Evolutionary conservation across 805 yeast genomes (phyloP).

Genomic region (Cyberlindnera galapagoensis): DNA sequence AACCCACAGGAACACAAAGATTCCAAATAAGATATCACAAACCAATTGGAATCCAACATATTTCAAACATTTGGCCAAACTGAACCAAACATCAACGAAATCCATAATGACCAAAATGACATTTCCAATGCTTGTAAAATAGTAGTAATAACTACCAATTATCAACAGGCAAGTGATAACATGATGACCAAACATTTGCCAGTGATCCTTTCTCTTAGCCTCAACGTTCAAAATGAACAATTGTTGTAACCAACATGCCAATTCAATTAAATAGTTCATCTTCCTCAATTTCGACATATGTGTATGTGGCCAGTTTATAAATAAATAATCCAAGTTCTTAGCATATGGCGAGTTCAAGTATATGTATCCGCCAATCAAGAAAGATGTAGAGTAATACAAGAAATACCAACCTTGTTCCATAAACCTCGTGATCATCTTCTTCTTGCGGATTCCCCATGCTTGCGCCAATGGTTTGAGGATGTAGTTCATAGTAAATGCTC

Average conservation of each 20-base stretch:
- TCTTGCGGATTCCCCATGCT: slow-evolving; percentile 35
- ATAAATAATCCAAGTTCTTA: slow-evolving; percentile 50
- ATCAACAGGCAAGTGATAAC: slow-evolving; percentile 67
- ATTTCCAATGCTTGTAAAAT: slow-evolving; percentile 74
- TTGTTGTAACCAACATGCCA: slow-evolving; percentile 80
- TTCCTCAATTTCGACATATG: slow-evolving; percentile 48
- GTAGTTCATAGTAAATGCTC: slow-evolving; percentile 55
- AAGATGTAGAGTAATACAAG: slow-evolving; percentile 51
- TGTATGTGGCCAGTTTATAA: slow-evolving; percentile 70
- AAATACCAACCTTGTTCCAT: slow-evolving; percentile 85
- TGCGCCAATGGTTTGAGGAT: slow-evolving; percentile 52
- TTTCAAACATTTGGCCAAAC: slow-evolving; percentile 70
- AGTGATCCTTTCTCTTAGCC: slow-evolving; percentile 71
- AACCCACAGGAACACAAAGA: slow-evolving; percentile 67
- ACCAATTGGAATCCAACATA: slow-evolving; percentile 53
- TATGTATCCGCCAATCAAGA: slow-evolving; percentile 49
- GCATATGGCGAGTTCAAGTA: slow-evolving; percentile 54
- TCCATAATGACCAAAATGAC: slow-evolving; percentile 77
- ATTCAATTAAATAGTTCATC: slow-evolving; percentile 61
- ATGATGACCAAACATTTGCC: slow-evolving; percentile 86
- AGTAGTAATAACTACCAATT: slow-evolving; percentile 64
- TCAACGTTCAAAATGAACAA: slow-evolving; percentile 72
- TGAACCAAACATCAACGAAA: slow-evolving; percentile 64
- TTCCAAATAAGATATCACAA: slow-evolving; percentile 65
- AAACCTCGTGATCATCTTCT: slow-evolving; percentile 57